Percentiles rank a stretch among this genome's conserved stretches.
Evolutionary conservation across 2,329 filamentous ascomycete species (phyloP).

Genomic region (Fulvia fulva): DNA sequence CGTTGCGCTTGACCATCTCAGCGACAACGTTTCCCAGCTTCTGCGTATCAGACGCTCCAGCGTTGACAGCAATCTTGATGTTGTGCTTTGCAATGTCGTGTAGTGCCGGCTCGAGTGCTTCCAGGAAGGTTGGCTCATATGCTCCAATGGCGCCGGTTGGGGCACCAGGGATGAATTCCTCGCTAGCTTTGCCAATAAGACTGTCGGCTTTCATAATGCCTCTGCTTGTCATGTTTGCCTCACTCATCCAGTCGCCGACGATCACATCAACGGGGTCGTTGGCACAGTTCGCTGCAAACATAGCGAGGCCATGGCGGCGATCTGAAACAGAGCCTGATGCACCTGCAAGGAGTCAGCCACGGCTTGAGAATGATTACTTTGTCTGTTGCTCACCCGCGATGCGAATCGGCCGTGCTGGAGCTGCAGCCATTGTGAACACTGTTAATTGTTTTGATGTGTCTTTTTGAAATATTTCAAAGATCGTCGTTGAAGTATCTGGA

Average conservation of each 20-base stretch:
- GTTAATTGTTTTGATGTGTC: constrained; percentile 17
- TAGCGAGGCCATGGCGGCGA: constrained; percentile 35
- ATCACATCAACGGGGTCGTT: constrained; percentile 49
- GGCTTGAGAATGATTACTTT: background rate
- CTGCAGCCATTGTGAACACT: constrained; percentile 20
- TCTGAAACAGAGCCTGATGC: constrained; percentile 40
- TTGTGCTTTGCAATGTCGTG: constrained; percentile 44
- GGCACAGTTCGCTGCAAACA: constrained; percentile 28
- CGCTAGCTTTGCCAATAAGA: constrained; percentile 38
- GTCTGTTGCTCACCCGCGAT: constrained; percentile 24
- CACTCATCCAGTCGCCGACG: constrained; percentile 50
- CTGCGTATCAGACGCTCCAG: constrained; percentile 53
- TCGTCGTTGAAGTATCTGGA: background rate
- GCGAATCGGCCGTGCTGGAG: constrained; percentile 26
- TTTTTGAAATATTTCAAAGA: constrained; percentile 5
- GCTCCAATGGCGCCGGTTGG: constrained; percentile 39
- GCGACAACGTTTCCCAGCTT: constrained; percentile 47
- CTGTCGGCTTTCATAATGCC: constrained; percentile 45
- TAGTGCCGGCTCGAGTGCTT: constrained; percentile 45
- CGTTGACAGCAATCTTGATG: constrained; percentile 56
- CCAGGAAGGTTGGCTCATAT: constrained; percentile 52
- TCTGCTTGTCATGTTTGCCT: constrained; percentile 34
- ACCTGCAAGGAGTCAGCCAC: constrained; percentile 10
- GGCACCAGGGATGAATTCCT: constrained; percentile 36
- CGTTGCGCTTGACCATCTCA: constrained; percentile 32